Base-by-base conservation (phyloP, 352 stramenopile genomes). In the Pythium aristosporum region DNA sequence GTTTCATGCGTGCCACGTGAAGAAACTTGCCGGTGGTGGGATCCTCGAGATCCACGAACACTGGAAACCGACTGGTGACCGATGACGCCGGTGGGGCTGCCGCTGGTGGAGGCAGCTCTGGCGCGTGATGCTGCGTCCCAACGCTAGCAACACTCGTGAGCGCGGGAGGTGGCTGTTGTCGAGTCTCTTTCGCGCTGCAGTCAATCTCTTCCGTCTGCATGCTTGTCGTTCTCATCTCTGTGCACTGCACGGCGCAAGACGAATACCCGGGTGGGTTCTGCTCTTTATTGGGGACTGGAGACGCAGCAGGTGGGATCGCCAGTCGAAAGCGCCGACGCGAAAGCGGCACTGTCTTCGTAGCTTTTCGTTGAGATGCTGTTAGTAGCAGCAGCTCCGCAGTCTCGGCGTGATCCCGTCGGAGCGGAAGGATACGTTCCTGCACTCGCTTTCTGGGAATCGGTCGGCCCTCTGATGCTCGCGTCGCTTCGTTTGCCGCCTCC, bases 1-100 rank as follows among this genome's bases (percentile, higher is more conserved):
- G 34, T 13, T 60, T 46, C 16, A 69, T 32, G 3, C 5, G 21
- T 18, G 48, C 41, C 8, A 69, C 41, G 53, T 68, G 53, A 16
- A 68, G 44, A 39, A 58, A 68, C 3, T 34, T 59, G 2, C 37
- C 59, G 13, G 32, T 52, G n/a, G 15, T 59, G 9, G 43, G 18
- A 37, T n/a, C 15, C 25, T 54, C 34, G 11, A 69, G 48, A 46
- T 70, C 56, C n/a, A 70, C 63, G 30, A 56, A 61, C 11, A 70
- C 63, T 36, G 63, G 63, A 18, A 70, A 70, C 15, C 63, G 63
- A 44, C n/a, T 21, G 8, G 32, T 13, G 12, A 68, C 10, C 13
- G 47, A 57, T 0, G 52, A 37, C 11, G 34, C 9, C n/a, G 23
- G n/a, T 32, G 9, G 34, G 3, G 32, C n/a, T 57, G 21, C 5